phyloP scores from a whole-genome alignment of 345 rosid genomes.

The Citrus unshiu region DNA sequence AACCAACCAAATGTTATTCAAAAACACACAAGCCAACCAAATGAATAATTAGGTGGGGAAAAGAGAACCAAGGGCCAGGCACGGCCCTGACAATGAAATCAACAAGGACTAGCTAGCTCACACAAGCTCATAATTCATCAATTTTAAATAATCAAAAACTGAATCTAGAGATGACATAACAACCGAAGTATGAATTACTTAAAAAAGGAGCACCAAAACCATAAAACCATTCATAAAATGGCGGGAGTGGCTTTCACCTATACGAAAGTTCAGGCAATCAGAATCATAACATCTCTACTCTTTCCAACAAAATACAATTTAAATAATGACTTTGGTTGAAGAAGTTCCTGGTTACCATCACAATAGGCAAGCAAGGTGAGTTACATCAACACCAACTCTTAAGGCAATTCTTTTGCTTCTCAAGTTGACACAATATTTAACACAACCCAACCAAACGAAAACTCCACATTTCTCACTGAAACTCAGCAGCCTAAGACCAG shows the following conservation, averaged over 20 bases:
- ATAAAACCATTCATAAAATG: too few species aligned
- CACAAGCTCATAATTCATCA: neutral
- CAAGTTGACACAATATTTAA: neutral
- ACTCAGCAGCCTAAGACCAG: neutral
- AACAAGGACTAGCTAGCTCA: neutral
- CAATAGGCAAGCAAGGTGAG: neutral
- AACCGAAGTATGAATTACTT: neutral
- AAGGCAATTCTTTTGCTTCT: neutral
- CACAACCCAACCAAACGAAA: neutral
- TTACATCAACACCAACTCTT: neutral
- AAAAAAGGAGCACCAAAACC: too few species aligned
- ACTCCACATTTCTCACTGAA: neutral
- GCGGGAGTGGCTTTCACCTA: neutral
- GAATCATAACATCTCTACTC: neutral
- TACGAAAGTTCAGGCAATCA: neutral
- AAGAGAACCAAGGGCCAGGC: neutral
- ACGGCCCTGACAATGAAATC: neutral
- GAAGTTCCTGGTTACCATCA: too few species aligned
- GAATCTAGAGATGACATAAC: neutral
- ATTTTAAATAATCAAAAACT: neutral
- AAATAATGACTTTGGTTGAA: too few species aligned
- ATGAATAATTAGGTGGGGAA: neutral
- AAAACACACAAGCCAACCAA: too few species aligned
- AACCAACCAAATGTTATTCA: neutral
- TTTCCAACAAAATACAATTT: too few species aligned